Percentiles rank a stretch among this genome's conserved stretches.
phyloP scores from a whole-genome alignment of 228 moss, liverwort and hornwort species.

The Sphagnum fallax region DNA sequence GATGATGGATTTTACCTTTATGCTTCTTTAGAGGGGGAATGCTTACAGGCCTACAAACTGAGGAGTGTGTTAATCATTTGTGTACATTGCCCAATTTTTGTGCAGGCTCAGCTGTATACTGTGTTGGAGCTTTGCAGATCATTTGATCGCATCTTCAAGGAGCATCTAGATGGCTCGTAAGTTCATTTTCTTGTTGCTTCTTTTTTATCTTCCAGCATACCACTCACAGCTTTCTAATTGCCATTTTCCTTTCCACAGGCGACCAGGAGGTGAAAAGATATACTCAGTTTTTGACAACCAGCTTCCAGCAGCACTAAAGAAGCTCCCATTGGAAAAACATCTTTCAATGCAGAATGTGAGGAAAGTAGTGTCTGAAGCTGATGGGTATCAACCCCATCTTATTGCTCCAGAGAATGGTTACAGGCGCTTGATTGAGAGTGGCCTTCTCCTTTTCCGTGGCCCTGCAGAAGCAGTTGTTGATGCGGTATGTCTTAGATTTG shows the following conservation, averaged over 20 bases:
- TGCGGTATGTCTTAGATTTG: constrained; percentile 14
- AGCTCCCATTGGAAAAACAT: constrained; percentile 56
- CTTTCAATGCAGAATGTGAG: constrained; percentile 48
- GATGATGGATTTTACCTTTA: background rate
- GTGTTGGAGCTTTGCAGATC: constrained; percentile 56
- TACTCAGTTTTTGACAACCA: constrained; percentile 48
- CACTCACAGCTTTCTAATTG: background rate
- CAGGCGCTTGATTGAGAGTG: constrained; percentile 50
- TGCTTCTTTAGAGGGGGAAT: background rate
- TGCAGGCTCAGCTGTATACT: constrained; percentile 57
- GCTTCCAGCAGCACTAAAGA: constrained; percentile 49
- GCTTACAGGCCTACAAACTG: too few species aligned
- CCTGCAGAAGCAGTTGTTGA: constrained; percentile 58
- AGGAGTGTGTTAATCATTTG: background rate
- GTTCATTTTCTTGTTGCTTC: background rate
- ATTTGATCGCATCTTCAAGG: constrained; percentile 53
- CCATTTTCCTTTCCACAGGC: constrained; percentile 11
- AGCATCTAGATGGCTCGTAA: constrained; percentile 54
- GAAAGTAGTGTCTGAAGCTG: constrained; percentile 50
- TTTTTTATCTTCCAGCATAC: background rate
- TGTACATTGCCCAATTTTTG: background rate
- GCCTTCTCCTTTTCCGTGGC: constrained; percentile 41
- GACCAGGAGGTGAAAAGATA: constrained; percentile 53
- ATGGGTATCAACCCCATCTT: constrained; percentile 58
- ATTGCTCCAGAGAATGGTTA: constrained; percentile 59